Base-by-base conservation (phyloP, 2,329 filamentous ascomycete species). In the Ceratocystis alfenasii region DNA sequence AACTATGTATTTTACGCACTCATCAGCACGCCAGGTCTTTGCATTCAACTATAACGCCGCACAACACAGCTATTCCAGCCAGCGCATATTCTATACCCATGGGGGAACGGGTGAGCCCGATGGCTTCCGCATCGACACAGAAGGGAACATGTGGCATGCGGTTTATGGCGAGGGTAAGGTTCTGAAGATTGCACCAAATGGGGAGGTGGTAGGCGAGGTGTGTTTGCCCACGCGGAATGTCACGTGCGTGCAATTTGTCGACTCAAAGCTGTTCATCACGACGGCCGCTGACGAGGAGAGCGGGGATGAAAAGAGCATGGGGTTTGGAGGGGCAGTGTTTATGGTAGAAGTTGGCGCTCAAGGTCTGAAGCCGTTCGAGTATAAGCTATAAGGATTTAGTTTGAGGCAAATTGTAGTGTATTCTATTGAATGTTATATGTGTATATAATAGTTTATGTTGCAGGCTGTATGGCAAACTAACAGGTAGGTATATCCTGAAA, bases 81-180 rank as follows among this genome's bases (percentile, higher is more conserved):
- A 84, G 72, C 84, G 88, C 65, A 78, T 87, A 46, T 90, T 91
- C 76, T 93, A 91, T 77, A 78, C 81, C 66, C 84, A 91, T 72
- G 79, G 82, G 3, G 82, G 81, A 30, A 86, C 87, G 61, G 66
- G 64, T 7, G 83, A 84, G 69, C 90, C 90, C 0, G 92, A 96
- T 75, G 92, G 92, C 1, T 92, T 93, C 76, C 86, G 87, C 69
- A 83, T 95, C 71, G 92, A 96, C 72, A 82, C 81, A 55, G 84
- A 95, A 65, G 91, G 90, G n/a, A 87, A 88, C 76, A 80, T 96
- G 71, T 96, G 93, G 92, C 86, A 88, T 68, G 89, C 90, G 6
- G 80, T 94, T n/a, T 94, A 90, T 73, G 90, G 90, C 65, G 88
- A 87, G 69, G 79, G 83, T 67, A 83, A 84, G 68, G 89, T 96